Evolutionary conservation across 345 rosid species (phyloP).

Genomic region (Sonneratia alba): DNA sequence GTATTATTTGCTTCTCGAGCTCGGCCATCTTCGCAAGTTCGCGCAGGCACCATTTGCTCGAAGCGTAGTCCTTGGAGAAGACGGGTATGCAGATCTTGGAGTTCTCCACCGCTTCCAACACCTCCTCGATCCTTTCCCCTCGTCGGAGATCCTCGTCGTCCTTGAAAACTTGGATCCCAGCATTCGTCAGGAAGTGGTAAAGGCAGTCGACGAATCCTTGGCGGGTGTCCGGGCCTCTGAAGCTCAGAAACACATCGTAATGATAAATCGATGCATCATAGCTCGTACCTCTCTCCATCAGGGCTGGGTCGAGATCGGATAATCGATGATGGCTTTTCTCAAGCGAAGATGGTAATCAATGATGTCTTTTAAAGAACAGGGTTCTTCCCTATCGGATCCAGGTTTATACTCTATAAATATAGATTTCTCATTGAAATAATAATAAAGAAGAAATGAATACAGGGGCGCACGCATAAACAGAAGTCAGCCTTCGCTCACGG

Average conservation of each 20-base stretch:
- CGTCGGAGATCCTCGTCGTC: background rate
- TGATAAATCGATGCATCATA: no score
- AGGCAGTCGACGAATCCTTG: background rate
- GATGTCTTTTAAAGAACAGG: no score
- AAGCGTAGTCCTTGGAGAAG: background rate
- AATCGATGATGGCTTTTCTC: no score
- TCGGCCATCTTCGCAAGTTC: background rate
- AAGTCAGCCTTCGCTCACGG: no score
- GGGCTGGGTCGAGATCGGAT: no score
- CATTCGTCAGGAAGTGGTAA: background rate
- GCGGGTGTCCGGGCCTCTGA: slow-evolving; percentile 1
- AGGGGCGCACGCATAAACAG: no score
- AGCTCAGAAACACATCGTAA: background rate
- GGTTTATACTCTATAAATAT: no score
- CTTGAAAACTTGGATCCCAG: background rate
- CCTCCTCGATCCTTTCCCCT: background rate
- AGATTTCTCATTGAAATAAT: no score
- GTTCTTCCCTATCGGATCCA: no score
- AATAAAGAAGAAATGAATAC: no score
- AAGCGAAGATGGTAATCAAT: no score
- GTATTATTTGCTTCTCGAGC: background rate
- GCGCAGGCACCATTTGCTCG: background rate
- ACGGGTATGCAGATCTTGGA: slow-evolving; percentile 7
- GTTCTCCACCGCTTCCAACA: background rate
- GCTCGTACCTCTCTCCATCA: no score